These are phyloP conservation scores for Rosellinia necatrix DNA, from an alignment of 2,329 filamentous ascomycete species.

Conservation along the genomic window DNA sequence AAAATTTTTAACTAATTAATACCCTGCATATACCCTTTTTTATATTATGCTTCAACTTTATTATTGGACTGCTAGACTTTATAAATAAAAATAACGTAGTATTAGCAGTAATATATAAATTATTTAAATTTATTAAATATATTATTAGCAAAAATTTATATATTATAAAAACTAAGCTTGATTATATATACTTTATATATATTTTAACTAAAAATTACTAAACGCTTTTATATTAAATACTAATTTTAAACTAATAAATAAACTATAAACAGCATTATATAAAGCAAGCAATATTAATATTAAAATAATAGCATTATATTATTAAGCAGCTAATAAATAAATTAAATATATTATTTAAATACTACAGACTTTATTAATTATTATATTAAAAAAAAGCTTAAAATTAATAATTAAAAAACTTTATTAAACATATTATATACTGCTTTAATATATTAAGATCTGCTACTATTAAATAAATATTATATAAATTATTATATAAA, in stretches of 20 bases:
- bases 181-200: neutral
- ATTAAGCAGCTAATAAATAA: neutral
- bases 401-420: neutral
- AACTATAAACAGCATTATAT: neutral
- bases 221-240: neutral
- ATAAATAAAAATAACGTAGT: neutral
- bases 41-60: neutral
- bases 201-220: neutral
- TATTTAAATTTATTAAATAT: neutral
- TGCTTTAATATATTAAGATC: neutral
- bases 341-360: neutral
- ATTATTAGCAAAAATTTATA: neutral
- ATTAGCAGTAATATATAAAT: neutral
- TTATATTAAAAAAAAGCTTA: neutral
- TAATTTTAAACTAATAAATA: neutral
- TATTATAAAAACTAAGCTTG: neutral
- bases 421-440: neutral
- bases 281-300: neutral
- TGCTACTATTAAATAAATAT: neutral
- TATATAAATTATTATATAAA: neutral
- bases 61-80: neutral
- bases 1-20: neutral
- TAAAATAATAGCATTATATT: neutral
- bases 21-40: neutral
- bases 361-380: neutral